Evolutionary conservation across 2,329 filamentous ascomycete genomes (phyloP).

Genomic region (Fusarium neocosmosporiellum): DNA sequence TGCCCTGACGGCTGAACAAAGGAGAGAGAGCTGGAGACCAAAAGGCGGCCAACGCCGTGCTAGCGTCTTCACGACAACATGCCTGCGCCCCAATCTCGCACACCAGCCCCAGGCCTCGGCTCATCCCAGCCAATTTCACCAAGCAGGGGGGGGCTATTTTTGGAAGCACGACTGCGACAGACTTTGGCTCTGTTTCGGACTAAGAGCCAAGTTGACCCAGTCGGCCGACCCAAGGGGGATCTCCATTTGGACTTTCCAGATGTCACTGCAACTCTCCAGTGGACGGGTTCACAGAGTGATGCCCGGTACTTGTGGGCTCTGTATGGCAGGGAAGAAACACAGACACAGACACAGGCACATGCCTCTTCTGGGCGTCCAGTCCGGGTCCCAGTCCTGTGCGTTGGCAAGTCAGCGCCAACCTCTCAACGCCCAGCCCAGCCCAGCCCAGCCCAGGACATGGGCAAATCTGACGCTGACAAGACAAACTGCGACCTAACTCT

Average conservation of each 20-base stretch:
- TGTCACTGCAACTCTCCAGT: constrained; percentile 12
- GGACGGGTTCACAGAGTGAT: background rate
- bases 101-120: constrained; percentile 31
- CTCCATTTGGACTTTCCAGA: constrained; percentile 21
- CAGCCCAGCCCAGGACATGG: constrained; percentile 18
- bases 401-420: constrained; percentile 35
- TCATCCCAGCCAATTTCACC: constrained; percentile 38
- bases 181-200: constrained; percentile 35
- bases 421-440: constrained; percentile 4
- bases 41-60: constrained; percentile 11
- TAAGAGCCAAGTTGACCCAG: constrained; percentile 22
- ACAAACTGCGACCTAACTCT: constrained; percentile 23
- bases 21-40: background rate
- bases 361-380: background rate
- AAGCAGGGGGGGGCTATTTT: constrained; percentile 37
- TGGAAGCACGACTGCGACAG: constrained; percentile 32
- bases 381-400: constrained; percentile 2
- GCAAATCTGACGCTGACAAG: constrained; percentile 40
- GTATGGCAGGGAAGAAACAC: background rate
- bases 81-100: constrained; percentile 35
- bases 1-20: background rate
- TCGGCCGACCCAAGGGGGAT: constrained; percentile 22
- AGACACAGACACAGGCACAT: constrained; percentile 12
- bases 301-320: background rate
- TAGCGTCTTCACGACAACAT: constrained; percentile 8